Evolutionary conservation across 179 eudicot species (phyloP).

Genomic region (Sideroxylon spinosum): DNA sequence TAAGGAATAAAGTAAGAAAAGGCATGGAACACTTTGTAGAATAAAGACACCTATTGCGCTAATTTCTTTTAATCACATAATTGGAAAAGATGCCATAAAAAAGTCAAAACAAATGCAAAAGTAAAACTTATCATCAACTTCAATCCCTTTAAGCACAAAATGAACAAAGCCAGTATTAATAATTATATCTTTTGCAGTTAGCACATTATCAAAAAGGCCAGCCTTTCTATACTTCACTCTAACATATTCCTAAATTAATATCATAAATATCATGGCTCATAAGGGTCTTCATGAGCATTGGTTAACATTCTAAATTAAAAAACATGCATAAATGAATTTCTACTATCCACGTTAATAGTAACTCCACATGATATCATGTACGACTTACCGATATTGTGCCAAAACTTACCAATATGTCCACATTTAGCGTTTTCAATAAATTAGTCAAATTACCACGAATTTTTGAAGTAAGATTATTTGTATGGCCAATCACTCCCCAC

Average conservation of each 20-base stretch:
- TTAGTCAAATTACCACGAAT: conserved; percentile 75
- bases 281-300: not conserved
- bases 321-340: too few species aligned
- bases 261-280: not conserved
- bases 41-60: not conserved
- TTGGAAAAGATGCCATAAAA: not conserved
- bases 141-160: conserved; percentile 86
- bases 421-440: conserved; percentile 79
- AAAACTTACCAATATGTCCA: conserved; percentile 82
- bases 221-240: conserved; percentile 64
- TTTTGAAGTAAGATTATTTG: conserved; percentile 80
- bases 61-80: not conserved
- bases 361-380: not conserved
- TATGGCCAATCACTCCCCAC: conserved; percentile 86
- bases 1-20: not conserved
- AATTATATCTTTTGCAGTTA: conserved; percentile 82
- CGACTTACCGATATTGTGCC: conserved; percentile 69
- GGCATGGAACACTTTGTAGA: not conserved
- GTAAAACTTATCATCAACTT: conserved; percentile 65
- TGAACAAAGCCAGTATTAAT: conserved; percentile 92
- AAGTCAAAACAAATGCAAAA: not conserved
- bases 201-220: conserved; percentile 36
- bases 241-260: not conserved
- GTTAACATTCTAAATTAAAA: not conserved
- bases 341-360: not conserved